These are phyloP conservation scores for Saturnispora gosingensis DNA, from an alignment of 805 yeast species.

Conservation along the genomic window DNA sequence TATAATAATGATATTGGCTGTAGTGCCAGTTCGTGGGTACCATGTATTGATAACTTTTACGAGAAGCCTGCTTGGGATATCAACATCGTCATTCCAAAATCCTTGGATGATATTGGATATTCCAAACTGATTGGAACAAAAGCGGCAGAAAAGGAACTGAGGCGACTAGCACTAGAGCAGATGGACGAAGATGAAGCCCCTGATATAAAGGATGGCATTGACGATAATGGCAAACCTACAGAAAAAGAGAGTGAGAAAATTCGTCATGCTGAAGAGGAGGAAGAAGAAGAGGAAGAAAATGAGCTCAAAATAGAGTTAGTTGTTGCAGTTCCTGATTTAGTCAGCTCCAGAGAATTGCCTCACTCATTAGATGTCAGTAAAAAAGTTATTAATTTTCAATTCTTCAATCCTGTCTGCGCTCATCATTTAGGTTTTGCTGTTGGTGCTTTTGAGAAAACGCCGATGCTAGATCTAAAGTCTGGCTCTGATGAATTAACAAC, in stretches of 20 bases:
- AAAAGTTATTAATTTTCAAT: conserved; percentile 63
- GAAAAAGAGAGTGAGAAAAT: conserved; percentile 19
- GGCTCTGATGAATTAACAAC: conserved; percentile 21
- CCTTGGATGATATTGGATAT: conserved; percentile 60
- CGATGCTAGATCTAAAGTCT: conserved; percentile 37
- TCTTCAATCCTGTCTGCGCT: conserved; percentile 84
- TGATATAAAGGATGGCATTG: conserved; percentile 14
- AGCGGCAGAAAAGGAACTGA: conserved; percentile 25
- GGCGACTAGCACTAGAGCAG: conserved; percentile 21
- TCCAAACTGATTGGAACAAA: conserved; percentile 34
- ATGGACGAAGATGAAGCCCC: conserved; percentile 30
- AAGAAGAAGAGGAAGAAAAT: conserved; percentile 36
- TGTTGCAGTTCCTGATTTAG: conserved; percentile 64
- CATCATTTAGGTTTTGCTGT: conserved; percentile 94
- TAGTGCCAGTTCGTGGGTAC: conserved; percentile 95
- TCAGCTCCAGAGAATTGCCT: conserved; percentile 57
- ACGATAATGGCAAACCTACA: conserved; percentile 27
- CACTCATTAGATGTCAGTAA: conserved; percentile 70
- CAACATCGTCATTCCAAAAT: conserved; percentile 76
- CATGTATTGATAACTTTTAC: conserved; percentile 84
- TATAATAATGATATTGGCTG: conserved; percentile 67
- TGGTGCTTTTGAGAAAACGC: conserved; percentile 71
- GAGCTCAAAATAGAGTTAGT: conserved; percentile 40
- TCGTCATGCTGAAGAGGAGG: conserved; percentile 19
- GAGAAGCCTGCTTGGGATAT: conserved; percentile 90